Conservation (phyloP, 768 basidiomycete species). For the Pholiota microspora region DNA sequence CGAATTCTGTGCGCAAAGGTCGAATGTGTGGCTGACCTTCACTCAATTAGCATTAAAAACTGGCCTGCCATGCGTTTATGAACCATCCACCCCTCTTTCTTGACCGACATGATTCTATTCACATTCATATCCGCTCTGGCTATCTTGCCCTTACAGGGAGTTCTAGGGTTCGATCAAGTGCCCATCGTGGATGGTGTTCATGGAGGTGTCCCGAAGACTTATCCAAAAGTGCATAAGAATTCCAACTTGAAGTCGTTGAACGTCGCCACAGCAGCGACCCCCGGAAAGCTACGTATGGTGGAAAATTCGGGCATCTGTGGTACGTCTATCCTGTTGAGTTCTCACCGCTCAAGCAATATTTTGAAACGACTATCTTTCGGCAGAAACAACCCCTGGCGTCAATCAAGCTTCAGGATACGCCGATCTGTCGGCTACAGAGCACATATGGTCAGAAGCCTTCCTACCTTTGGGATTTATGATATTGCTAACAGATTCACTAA, state of each 20-base stretch:
- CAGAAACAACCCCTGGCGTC: constrained; percentile 63
- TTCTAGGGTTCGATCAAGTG: constrained; percentile 37
- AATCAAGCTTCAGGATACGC: constrained; percentile 65
- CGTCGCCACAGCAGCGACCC: constrained; percentile 30
- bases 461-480: not conserved
- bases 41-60: too few relatives aligned
- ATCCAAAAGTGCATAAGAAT: constrained; percentile 5
- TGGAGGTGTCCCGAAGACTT: constrained; percentile 39
- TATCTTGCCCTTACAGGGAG: constrained; percentile 9
- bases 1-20: too few relatives aligned
- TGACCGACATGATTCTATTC: constrained; percentile 6
- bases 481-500: constrained; percentile 16
- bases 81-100: too few relatives aligned
- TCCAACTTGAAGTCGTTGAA: constrained; percentile 3
- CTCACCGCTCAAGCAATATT: not conserved
- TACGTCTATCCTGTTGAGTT: constrained; percentile 20
- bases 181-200: constrained; percentile 49
- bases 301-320: constrained; percentile 66
- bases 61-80: too few relatives aligned
- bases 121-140: constrained; percentile 5
- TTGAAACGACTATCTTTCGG: not conserved
- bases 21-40: too few relatives aligned
- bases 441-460: constrained; percentile 44
- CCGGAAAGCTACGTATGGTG: constrained; percentile 51
- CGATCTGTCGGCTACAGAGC: constrained; percentile 53